A percentile compares a stretch with the other conserved stretches of the same genome.
These are phyloP conservation scores for Pythium insidiosum DNA, from an alignment of 352 stramenopile species.

Conservation along the genomic window DNA sequence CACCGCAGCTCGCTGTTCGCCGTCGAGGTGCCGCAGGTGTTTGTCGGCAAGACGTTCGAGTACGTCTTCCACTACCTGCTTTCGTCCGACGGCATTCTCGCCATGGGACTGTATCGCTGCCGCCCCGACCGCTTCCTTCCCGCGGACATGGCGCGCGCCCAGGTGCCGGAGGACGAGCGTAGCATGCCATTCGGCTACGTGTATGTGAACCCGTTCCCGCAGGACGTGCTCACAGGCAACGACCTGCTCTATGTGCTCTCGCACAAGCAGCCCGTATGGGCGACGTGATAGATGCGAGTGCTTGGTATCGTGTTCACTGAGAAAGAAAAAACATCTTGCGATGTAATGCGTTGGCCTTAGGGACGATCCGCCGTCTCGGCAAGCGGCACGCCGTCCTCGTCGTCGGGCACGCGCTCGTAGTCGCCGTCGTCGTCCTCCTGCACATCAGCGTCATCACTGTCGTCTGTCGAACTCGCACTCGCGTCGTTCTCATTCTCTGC, in stretches of 20 bases:
- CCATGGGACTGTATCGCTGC: slow-evolving; percentile 71
- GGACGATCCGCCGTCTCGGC: no score
- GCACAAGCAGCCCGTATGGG: slow-evolving; percentile 74
- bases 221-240: slow-evolving; percentile 68
- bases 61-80: slow-evolving; percentile 81
- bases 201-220: slow-evolving; percentile 75
- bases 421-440: slow-evolving; percentile 6
- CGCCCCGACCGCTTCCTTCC: slow-evolving; percentile 33
- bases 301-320: no score
- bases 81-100: slow-evolving; percentile 71
- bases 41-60: slow-evolving; percentile 73
- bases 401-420: slow-evolving; percentile 11
- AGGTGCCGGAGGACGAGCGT: slow-evolving; percentile 54
- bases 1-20: slow-evolving; percentile 74
- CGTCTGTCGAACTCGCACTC: no score
- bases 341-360: no score
- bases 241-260: slow-evolving; percentile 81
- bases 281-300: no score
- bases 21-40: slow-evolving; percentile 73
- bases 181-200: slow-evolving; percentile 77
- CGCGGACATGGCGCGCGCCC: slow-evolving; percentile 26
- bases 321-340: background rate
- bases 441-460: no score
- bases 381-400: background rate
- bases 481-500: no score